Evolutionary conservation across 2,329 filamentous ascomycete genomes (phyloP), one percentile per base, ranked within the genome.

Genomic region (Delphinella strobiligena): DNA sequence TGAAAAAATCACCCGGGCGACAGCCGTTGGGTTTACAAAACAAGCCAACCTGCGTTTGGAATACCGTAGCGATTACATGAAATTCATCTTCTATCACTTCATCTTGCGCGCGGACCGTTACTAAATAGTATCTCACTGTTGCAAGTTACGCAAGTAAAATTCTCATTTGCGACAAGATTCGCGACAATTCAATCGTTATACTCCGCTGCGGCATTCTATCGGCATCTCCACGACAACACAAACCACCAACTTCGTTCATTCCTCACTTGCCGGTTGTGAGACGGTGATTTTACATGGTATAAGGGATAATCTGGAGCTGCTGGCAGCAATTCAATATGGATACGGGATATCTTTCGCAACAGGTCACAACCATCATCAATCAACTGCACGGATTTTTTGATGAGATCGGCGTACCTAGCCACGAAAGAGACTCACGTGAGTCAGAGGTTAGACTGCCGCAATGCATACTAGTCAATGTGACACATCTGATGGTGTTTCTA

Each of bases 301-400:
- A 33, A 33, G n/a, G n/a, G n/a, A n/a, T n/a, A n/a, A n/a, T n/a
- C n/a, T n/a, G n/a, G n/a, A n/a, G 54, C 53, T 54, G 54, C 54
- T 51, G 53, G 51, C 52, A 52, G 52, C 50, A 41, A 31, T 33
- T 35, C 49, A 49, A 44, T 39, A 93, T 95, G 79, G 88, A 95
- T 64, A 86, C 88, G 43, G 85, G 83, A 60, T 93, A 93, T 62
- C 72, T 96, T 58, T 83, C 86, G 52, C 86, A 93, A 61, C 91
- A 96, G 75, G 85, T 98, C 65, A 91, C 86, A 51, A 86, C 76
- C 54, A 95, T 94, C 57, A 87, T 96, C 59, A 78, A 77, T 61
- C 87, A 95, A 64, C 74, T 98, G 45, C 89, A 96, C 63, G 83
- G 82, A 49, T 75, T 96, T 42, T 98, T 95, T 56, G 91, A 98